Base-by-base conservation (phyloP, 169 alveolate species). In the Toxoplasma gondii region DNA sequence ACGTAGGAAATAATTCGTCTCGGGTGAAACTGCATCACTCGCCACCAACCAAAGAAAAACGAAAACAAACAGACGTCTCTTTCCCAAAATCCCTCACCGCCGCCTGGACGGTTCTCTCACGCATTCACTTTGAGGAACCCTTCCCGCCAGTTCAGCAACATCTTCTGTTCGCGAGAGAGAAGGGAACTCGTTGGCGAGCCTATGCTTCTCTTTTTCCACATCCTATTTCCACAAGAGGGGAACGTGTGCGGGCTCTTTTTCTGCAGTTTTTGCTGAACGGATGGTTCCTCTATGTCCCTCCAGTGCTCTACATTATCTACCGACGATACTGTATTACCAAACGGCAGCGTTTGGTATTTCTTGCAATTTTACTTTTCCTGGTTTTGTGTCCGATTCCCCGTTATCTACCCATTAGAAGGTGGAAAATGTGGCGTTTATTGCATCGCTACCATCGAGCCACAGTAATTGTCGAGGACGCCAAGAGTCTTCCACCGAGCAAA, bases 391-490 rank as follows among this genome's bases (percentile, higher is more conserved):
- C 95, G 29, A 54, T 88, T 27, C 84, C 84, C 36, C 94, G 90
- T 0, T 2, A 29, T 4, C 95, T 81, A 0, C 81, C 39, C 1
- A 12, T 78, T 0, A 84, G 95, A 39, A 53, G 45, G 44, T 93
- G 95, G 95, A 88, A 41, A 7, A 84, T 81, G 39, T 93, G 95
- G 95, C n/a, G 24, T 9, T 58, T 69, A 12, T 34, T 93, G 24
- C 94, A 88, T 69, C 90, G 92, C 31, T 93, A 93, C 45, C 95
- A 93, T 74, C 93, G 94, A 64, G 88, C 94, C 0, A 58, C 95
- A 24, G 94, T 82, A 1, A 93, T 93, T 45, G 87, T 93, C 78
- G 95, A 93, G 67, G 94, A 69, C 2, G 82, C 95, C 58, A 88
- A 93, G 74, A 36, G 44, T 64, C 80, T 93, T 31, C 95, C 95